Base-by-base conservation (phyloP, 2,329 filamentous ascomycete species). In the Penicillium carneum region DNA sequence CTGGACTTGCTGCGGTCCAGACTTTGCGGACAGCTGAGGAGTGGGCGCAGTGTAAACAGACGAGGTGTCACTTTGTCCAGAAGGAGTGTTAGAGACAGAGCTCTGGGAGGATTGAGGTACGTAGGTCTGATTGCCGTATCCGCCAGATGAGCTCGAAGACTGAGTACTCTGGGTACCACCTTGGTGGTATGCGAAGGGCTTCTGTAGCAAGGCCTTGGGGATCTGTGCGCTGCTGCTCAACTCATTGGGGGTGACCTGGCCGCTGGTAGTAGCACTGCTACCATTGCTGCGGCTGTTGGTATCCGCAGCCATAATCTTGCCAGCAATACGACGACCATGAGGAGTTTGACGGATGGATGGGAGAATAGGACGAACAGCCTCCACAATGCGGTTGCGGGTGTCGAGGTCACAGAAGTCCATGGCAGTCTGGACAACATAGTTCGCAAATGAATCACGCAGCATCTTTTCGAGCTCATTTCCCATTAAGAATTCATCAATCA, bases 381-480 rank as follows among this genome's bases (percentile, higher is more conserved):
- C 93, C 47, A 96, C 88, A 45, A 99, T 84, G 48, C 87, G 87
- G 61, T 84, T 81, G 79, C 94, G 93, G 75, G 88, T 89, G 33
- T 87, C 84, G 7, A 86, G 84, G 57, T 93, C 91, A 12, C 91
- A 87, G 72, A 92, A 93, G 71, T 97, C 93, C 68, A 97, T 86
- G 31, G 95, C 93, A 41, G 95, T 99, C 83, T 99, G 95, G 41
- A 99, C 91, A 66, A 99, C 95, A 72, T 99, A 99, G 81, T 99
- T 99, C 76, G 92, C 95, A 74, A 92, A 99, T 0, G 90, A 92
- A 78, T 99, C 95, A 43, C 92, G 90, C 61, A 99, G 86, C 68
- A 97, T 88, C 67, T 89, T 89, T 72, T 97, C 93, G 64, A 98
- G 89, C 79, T 97, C 92, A 60, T 84, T 84, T 3, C 89, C 86